These are phyloP conservation scores for Cyamopsis tetragonoloba DNA, from an alignment of 306 rosid genomes.

Conservation along the genomic window DNA sequence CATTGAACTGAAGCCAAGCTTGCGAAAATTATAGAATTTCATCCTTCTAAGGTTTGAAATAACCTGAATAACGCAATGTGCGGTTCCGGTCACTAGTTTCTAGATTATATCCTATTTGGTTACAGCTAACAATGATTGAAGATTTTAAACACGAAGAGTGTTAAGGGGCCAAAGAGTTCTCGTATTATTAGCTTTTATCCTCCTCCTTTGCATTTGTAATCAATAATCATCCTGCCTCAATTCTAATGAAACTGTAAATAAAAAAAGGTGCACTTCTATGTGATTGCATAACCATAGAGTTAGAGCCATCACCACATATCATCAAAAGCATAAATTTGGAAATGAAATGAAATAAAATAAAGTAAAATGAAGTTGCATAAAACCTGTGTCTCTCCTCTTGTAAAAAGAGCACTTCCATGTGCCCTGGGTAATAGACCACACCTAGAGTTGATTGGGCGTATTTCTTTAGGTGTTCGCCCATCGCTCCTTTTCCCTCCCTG, in stretches of 20 bases:
- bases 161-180: not conserved
- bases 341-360: conserved; percentile 17
- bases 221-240: not conserved
- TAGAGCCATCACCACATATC: conserved; percentile 8
- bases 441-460: conserved; percentile 81
- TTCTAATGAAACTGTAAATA: not conserved
- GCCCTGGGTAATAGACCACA: conserved; percentile 95
- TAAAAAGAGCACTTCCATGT: conserved; percentile 96
- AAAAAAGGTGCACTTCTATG: not conserved
- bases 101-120: conserved; percentile 2
- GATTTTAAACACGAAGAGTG: not conserved
- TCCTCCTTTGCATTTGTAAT: not conserved
- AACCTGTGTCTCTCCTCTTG: conserved; percentile 99
- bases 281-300: not conserved
- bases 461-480: conserved; percentile 67
- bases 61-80: not conserved
- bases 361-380: conserved; percentile 22
- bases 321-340: conserved; percentile 15
- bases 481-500: conserved; percentile 96
- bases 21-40: not conserved
- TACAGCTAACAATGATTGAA: not conserved
- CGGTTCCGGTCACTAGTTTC: not conserved
- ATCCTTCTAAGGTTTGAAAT: not conserved
- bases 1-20: not conserved
- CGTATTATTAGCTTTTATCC: not conserved